Conservation (phyloP, 1,139 yeast species). For the Geotrichum aggregatum region DNA sequence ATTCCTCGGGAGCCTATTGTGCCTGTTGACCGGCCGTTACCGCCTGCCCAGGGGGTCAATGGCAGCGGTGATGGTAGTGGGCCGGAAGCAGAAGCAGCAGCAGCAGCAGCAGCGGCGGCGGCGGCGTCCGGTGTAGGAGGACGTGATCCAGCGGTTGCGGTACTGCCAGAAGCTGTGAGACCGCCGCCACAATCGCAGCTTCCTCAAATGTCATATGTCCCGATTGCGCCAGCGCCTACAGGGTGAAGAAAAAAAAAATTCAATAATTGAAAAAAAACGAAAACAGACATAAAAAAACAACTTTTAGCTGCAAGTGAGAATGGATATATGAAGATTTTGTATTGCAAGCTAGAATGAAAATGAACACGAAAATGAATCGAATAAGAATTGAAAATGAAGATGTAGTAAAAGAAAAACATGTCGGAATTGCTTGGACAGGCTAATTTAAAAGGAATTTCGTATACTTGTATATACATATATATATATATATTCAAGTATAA, state of each 20-base stretch:
- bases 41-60: slow-evolving; percentile 14
- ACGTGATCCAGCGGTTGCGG: slow-evolving; percentile 6
- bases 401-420: too few relatives aligned
- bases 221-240: slow-evolving; percentile 14
- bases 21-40: slow-evolving; percentile 23
- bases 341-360: too few relatives aligned
- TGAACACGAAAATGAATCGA: too few relatives aligned
- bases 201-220: slow-evolving; percentile 8
- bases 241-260: background rate
- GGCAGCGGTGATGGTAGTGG: slow-evolving; percentile 14
- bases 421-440: too few relatives aligned
- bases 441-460: too few relatives aligned
- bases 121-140: slow-evolving; percentile 11
- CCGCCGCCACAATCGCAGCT: background rate
- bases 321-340: too few relatives aligned
- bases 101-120: slow-evolving; percentile 19
- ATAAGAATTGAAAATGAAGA: too few relatives aligned
- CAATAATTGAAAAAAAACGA: too few relatives aligned
- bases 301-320: too few relatives aligned
- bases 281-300: too few relatives aligned
- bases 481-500: too few relatives aligned
- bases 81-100: slow-evolving; percentile 12
- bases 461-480: too few relatives aligned
- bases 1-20: slow-evolving; percentile 21
- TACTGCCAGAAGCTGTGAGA: background rate